Base-by-base conservation (phyloP, 495 filamentous ascomycete genomes). In the Neurospora sp. region DNA sequence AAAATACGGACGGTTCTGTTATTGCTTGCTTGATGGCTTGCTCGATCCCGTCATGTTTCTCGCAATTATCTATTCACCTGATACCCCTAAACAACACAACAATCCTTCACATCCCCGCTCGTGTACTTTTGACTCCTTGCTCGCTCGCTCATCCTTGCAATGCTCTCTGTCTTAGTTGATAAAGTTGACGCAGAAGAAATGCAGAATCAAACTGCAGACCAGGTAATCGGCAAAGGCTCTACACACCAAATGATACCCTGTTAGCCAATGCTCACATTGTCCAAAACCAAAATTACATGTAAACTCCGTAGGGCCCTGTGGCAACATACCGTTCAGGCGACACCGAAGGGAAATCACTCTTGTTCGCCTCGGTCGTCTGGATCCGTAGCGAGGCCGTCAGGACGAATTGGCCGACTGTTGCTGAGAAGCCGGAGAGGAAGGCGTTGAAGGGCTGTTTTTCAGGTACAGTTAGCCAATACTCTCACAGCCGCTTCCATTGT, bases 111-210 rank as follows among this genome's bases (percentile, higher is more conserved):
- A n/a, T 62, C 15, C n/a, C 17, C 42, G 59, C 71, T 72, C 69
- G 31, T 62, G 38, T 54, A 37, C 71, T 70, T 70, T 74, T 76
- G 34, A 28, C 54, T 38, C 48, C 39, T 73, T 28, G 69, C 37
- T 40, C 38, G 28, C 10, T 38, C 31, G 28, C 2, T 39, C 42
- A 7, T 48, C 19, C 45, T 37, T 28, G 4, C n/a, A 13, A 13
- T 69, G n/a, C 9, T 11, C 17, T 24, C 43, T 36, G 4, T 69
- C 77, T 84, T 84, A 98, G 87, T 99, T 99, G 85, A 99, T 98
- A 82, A 99, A 99, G 86, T 99, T 98, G 77, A 98, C 91, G 84
- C 96, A 99, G 87, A 99, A 98, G 86, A 98, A 97, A 86, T 99
- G 96, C 82, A 99, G 83, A 78, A 99, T 92, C 81, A 99, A 78